Percentiles rank a stretch among this genome's conserved stretches.
These are phyloP conservation scores for Saururus chinensis DNA, from an alignment of 164 flowering plant species.

Conservation along the genomic window DNA sequence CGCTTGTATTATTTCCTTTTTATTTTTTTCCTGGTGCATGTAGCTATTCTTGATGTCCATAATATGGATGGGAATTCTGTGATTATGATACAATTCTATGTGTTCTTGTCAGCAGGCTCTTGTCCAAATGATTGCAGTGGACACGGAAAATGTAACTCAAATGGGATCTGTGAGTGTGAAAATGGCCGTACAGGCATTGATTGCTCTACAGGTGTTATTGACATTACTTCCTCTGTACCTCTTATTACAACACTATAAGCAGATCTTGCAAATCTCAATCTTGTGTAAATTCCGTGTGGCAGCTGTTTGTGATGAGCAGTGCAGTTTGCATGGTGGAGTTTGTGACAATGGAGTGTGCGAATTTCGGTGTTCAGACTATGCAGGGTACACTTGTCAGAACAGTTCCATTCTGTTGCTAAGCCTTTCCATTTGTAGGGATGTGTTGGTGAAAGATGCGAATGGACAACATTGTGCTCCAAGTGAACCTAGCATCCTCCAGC, in stretches of 20 bases:
- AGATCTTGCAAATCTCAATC: not conserved
- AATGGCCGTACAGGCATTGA: constrained; percentile 82
- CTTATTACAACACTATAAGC: no score
- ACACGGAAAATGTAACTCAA: constrained; percentile 64
- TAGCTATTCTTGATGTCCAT: not conserved
- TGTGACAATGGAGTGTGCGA: constrained; percentile 96
- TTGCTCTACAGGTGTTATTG: constrained; percentile 81
- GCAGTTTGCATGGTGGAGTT: constrained; percentile 98
- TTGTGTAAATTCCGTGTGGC: constrained; percentile 16
- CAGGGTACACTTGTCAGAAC: constrained; percentile 96
- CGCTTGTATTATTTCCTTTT: not conserved
- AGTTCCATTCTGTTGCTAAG: constrained; percentile 68
- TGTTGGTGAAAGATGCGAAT: constrained; percentile 44
- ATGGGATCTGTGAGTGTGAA: constrained; percentile 76
- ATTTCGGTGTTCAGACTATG: constrained; percentile 97
- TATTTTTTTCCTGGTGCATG: not conserved
- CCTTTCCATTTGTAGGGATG: constrained; percentile 73
- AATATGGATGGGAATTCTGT: not conserved
- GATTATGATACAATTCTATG: not conserved
- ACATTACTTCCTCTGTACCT: not conserved
- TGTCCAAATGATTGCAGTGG: constrained; percentile 75
- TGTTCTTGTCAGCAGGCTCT: constrained; percentile 40
- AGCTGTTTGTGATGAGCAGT: constrained; percentile 93
- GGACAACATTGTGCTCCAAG: constrained; percentile 98
- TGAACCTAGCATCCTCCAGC: constrained; percentile 78